These are phyloP conservation scores for Monosporascus sp. DNA, from an alignment of 2,329 filamentous ascomycete species.

Conservation along the genomic window DNA sequence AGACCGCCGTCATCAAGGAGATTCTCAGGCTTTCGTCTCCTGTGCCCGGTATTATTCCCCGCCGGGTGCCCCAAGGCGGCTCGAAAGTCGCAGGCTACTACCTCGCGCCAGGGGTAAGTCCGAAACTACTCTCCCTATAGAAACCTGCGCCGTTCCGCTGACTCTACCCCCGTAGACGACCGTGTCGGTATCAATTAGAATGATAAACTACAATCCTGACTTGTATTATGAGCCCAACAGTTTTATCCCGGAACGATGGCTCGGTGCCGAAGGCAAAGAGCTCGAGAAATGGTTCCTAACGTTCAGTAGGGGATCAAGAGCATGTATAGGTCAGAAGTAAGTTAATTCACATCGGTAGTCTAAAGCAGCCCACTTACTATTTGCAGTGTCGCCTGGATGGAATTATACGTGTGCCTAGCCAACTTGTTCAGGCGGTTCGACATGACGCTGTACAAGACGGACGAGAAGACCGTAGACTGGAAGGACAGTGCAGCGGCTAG, in stretches of 20 bases:
- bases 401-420: conserved; percentile 8
- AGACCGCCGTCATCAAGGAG: background rate
- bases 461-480: conserved; percentile 1
- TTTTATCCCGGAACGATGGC: conserved; percentile 10
- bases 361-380: background rate
- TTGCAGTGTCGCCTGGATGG: conserved; percentile 6
- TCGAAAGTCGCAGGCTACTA: background rate
- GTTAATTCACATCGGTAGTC: background rate
- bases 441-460: conserved; percentile 4
- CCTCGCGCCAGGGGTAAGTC: background rate
- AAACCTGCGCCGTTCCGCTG: background rate
- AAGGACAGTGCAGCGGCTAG: background rate
- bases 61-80: background rate
- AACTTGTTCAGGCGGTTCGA: conserved; percentile 9
- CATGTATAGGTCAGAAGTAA: conserved; percentile 9
- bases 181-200: conserved; percentile 6
- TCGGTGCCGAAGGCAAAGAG: conserved; percentile 4
- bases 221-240: conserved; percentile 5
- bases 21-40: background rate
- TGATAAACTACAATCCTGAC: conserved; percentile 4
- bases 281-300: conserved; percentile 10
- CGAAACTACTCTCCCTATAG: background rate
- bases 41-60: background rate
- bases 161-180: conserved; percentile 1
- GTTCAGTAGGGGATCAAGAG: conserved; percentile 7